Conservation (phyloP, 257 asterid species). For the Salvia hispanica region DNA sequence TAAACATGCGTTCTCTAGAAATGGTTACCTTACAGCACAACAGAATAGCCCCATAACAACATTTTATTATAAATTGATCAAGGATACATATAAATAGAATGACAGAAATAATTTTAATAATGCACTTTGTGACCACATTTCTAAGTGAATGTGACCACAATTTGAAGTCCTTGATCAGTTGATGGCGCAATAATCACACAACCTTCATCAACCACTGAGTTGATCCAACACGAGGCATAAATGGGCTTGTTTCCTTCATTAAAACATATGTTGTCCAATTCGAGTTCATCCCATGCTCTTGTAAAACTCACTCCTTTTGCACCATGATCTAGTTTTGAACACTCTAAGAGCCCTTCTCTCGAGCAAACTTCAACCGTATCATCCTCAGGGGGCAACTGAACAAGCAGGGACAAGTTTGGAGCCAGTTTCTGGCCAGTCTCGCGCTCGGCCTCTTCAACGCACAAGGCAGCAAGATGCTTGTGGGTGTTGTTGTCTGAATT, state of each 20-base stretch:
- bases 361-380: constrained; percentile 39
- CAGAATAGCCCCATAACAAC: neutral
- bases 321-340: neutral
- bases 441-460: constrained; percentile 48
- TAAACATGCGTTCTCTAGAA: too few relatives aligned
- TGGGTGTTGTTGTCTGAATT: constrained; percentile 27
- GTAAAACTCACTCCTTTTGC: constrained; percentile 23
- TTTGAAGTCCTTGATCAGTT: constrained; percentile 27
- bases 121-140: neutral
- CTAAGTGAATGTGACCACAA: constrained; percentile 41
- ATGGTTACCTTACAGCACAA: too few relatives aligned
- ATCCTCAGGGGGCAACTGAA: constrained; percentile 34
- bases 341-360: constrained; percentile 34
- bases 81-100: too few relatives aligned
- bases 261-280: constrained; percentile 39
- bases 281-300: constrained; percentile 49
- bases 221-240: constrained; percentile 60
- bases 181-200: constrained; percentile 47
- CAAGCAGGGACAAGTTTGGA: constrained; percentile 36
- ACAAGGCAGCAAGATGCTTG: constrained; percentile 43
- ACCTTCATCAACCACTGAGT: constrained; percentile 51
- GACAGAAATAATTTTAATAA: neutral
- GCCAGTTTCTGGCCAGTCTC: constrained; percentile 33
- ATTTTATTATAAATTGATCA: neutral
- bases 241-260: constrained; percentile 43